Base-by-base conservation (phyloP, 805 yeast genomes). In the Sugiyamaella chiloensis region DNA sequence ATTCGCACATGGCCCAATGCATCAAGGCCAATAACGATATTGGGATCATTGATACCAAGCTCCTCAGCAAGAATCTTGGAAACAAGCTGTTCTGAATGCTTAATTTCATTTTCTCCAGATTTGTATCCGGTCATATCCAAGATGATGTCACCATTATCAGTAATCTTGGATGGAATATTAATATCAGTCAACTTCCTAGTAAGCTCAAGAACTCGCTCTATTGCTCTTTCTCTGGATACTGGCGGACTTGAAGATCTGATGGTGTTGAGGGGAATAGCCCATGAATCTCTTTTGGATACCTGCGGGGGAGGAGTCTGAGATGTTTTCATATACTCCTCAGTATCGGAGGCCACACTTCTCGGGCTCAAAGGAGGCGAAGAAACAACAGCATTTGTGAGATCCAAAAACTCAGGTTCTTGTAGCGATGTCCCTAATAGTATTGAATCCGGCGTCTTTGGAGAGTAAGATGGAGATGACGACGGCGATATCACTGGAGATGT, bases 121-220 rank as follows among this genome's bases (percentile, higher is more conserved):
- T 90, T 91, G 68, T 93, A 93, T 14, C 99, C 99, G 58, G 89
- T 95, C 83, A 91, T 87, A 67, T 93, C 99, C 39, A 93, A 69
- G 35, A 89, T 78, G 57, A 93, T 74, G 61, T 89, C 96, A 9
- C 99, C 99, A 59, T 87, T 86, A 52, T 84, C 83, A 53, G 87
- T 95, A 30, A 90, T 77, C 55, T 82, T 87, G 24, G 95, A 83
- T 1, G 97, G 96, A 26, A 93, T 89, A 60, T 89, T 87, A 55
- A 80, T 79, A 54, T 78, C 74, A 14, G 78, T 80, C 34, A 87
- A 72, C 60, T 75, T 81, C 55, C 78, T 76, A 23, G 91, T 79
- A 20, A 87, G 69, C 35, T 79, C 79, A 50, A 74, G 73, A 4
- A 86, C 84, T 54, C 79, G 73, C 53, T 80, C 83, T 42, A 80